These are phyloP conservation scores for Phytopythium cucurbitacearum DNA, from an alignment of 352 stramenopile genomes.

Conservation along the genomic window DNA sequence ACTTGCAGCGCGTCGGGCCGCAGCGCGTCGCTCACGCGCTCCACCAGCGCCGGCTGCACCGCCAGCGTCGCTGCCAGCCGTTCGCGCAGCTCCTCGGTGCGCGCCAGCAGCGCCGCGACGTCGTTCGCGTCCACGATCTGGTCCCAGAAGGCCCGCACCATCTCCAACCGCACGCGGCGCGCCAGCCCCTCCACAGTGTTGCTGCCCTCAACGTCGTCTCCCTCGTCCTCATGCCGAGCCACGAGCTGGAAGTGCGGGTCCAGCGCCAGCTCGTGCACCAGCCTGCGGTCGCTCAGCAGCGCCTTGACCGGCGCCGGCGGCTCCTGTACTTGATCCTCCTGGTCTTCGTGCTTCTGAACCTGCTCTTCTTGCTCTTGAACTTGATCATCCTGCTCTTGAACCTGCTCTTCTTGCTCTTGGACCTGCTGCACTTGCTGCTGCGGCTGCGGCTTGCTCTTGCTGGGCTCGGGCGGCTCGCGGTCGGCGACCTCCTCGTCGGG, in stretches of 20 bases:
- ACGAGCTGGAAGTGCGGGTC: constrained; percentile 55
- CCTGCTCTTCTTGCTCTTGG: neutral
- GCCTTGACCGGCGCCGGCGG: constrained; percentile 28
- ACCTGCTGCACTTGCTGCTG: no score
- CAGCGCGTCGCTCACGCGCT: constrained; percentile 36
- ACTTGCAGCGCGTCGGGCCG: constrained; percentile 18
- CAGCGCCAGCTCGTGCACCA: constrained; percentile 74
- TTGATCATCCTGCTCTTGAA: constrained; percentile 11
- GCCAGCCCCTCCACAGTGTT: constrained; percentile 22
- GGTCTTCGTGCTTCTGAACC: constrained; percentile 11
- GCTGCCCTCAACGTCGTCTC: neutral
- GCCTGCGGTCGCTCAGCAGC: constrained; percentile 48
- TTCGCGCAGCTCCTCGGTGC: constrained; percentile 45
- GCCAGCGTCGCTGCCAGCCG: constrained; percentile 25
- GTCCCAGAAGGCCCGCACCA: constrained; percentile 72
- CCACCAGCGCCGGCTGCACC: constrained; percentile 23
- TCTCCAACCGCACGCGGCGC: constrained; percentile 38
- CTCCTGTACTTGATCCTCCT: neutral
- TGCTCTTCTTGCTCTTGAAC: constrained; percentile 9
- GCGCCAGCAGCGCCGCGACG: constrained; percentile 32
- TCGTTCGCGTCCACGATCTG: constrained; percentile 46
- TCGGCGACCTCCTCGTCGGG: neutral
- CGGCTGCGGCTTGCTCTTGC: no score
- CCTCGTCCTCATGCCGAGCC: constrained; percentile 1
- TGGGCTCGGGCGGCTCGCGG: no score